Conservation (phyloP, 257 asterid genomes). For the Sherardia arvensis region DNA sequence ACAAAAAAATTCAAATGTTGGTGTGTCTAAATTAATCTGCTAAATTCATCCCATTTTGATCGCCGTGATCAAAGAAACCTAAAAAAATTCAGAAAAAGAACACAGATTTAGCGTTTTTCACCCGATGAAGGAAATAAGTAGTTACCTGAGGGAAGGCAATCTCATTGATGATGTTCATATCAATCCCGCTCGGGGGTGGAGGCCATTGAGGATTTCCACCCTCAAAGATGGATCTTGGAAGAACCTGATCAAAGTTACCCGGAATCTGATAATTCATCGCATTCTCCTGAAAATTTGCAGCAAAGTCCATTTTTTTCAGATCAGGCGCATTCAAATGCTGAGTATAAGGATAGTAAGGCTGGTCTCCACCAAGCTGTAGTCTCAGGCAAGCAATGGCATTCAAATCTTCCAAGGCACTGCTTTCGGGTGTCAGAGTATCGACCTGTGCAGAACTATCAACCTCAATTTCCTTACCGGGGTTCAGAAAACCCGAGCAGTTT, state of each 20-base stretch:
- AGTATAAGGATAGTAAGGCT: conserved; percentile 29
- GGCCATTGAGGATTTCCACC: conserved; percentile 30
- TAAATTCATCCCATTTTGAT: neutral
- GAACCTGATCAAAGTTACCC: conserved; percentile 38
- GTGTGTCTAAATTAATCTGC: neutral
- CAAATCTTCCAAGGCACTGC: conserved; percentile 47
- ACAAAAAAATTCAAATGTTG: neutral
- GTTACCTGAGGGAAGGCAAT: conserved; percentile 54
- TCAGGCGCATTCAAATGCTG: conserved; percentile 34
- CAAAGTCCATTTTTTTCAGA: conserved; percentile 30
- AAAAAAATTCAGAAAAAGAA: neutral
- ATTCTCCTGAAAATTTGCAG: conserved; percentile 30
- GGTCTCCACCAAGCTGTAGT: conserved; percentile 43
- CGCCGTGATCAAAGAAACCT: too few relatives aligned
- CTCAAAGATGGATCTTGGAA: conserved; percentile 37
- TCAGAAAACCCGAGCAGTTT: conserved; percentile 40
- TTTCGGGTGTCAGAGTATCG: conserved; percentile 38
- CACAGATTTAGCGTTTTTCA: neutral
- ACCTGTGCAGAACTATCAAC: conserved; percentile 32
- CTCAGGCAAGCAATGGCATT: conserved; percentile 38
- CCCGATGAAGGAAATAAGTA: neutral
- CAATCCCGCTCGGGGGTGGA: conserved; percentile 32
- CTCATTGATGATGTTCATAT: conserved; percentile 36
- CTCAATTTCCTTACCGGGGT: conserved; percentile 29
- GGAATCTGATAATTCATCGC: conserved; percentile 41